Percentiles rank a stretch among this genome's conserved stretches.
phyloP scores from a whole-genome alignment of 2,329 filamentous ascomycete species.

The Paraphaeosphaeria sporulosa region DNA sequence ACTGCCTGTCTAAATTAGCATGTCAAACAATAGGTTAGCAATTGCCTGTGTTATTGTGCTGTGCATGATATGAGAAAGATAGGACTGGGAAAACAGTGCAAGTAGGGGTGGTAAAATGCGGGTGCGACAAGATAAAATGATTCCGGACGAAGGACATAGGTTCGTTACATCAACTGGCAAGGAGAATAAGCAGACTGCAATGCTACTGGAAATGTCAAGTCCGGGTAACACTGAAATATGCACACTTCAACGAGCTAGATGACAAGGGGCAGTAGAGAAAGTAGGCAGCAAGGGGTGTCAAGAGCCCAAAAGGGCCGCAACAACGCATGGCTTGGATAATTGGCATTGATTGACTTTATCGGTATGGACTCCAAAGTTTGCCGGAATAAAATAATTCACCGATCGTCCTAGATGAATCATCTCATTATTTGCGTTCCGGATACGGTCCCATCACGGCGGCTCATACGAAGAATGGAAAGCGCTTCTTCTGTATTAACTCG shows the following conservation, averaged over 20 bases:
- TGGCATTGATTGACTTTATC: conserved; percentile 3
- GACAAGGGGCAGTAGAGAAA: neutral
- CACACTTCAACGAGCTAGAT: conserved; percentile 4
- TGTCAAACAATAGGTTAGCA: neutral
- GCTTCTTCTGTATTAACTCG: too few relatives aligned
- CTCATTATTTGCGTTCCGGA: too few relatives aligned
- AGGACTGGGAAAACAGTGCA: neutral
- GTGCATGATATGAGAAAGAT: neutral
- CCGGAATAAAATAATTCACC: neutral
- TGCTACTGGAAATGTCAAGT: neutral
- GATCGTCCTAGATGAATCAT: neutral
- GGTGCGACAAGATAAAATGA: neutral
- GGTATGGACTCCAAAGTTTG: neutral
- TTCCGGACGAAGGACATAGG: too few relatives aligned
- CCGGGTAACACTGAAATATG: neutral
- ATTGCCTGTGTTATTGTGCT: neutral
- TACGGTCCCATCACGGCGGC: too few relatives aligned
- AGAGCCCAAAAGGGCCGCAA: conserved; percentile 4
- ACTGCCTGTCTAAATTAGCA: neutral
- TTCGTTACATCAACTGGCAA: too few relatives aligned
- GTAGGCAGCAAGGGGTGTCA: conserved; percentile 7
- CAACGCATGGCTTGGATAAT: conserved; percentile 5
- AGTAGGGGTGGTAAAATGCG: neutral
- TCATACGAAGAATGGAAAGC: too few relatives aligned
- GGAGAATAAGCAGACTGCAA: conserved; percentile 6